Base-by-base conservation (phyloP, 768 basidiomycete genomes). In the Amylocystis lapponica region DNA sequence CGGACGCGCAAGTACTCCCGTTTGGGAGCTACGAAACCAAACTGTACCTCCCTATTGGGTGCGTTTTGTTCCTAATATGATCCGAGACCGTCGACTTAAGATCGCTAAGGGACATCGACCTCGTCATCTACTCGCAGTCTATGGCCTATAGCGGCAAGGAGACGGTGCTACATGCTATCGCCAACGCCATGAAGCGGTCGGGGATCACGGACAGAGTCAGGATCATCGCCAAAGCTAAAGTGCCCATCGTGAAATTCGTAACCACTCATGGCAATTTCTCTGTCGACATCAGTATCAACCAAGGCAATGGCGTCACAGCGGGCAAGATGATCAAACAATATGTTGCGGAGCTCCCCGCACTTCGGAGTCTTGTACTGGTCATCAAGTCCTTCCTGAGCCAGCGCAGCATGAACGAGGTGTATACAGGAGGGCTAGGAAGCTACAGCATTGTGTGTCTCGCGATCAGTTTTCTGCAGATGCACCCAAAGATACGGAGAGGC, bases 371-470 rank as follows among this genome's bases (percentile, higher is more conserved):
- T 29, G 81, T 97, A 27, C 66, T 97, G 59, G 79, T 95, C 48
- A 83, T 87, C 50, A 99, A 98, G 65, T 77, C 86, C 2, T 98
- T 96, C 63, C 72, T 98, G 41, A 76, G 73, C 51, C 91, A 96
- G 59, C 72, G 94, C 30, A 78, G 79, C 22, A 88, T 97, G 91
- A 98, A 99, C 61, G 96, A 98, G 63, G 95, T 98, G n/a, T 97
- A 84, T 61, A 87, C 85, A 0, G 95, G 96, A 7, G 96, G 96
- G 2, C 63, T 99, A 27, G 94, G 95, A 17, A 91, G 88, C 57
- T 98, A 97, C 60, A 83, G 86, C 52, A 90, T 96, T 46, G 91
- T 97, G 43, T 96, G 90, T 61, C 64, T 99, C 43, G 92, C 86
- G 10, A 79, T 97, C 51, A 90, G 81, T 62, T 99, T 99, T 61